Evolutionary conservation across 768 basidiomycete genomes (phyloP).

Genomic region (Phanerochaete carnosa): DNA sequence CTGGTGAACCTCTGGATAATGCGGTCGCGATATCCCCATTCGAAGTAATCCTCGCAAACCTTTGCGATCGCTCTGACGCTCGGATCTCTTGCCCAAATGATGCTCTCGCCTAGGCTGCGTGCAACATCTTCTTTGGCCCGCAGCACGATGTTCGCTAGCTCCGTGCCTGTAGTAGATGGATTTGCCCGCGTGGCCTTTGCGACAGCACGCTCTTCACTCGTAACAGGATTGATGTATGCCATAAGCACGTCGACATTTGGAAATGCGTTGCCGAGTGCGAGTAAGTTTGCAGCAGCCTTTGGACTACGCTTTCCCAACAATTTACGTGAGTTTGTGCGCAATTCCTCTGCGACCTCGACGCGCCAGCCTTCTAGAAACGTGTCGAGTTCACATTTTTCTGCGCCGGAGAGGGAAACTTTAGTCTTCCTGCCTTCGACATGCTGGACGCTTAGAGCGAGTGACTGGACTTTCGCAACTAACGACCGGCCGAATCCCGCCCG

Average conservation of each 20-base stretch:
- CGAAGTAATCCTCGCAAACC: conserved; percentile 84
- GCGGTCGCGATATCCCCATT: conserved; percentile 84
- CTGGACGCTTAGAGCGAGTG: conserved; percentile 23
- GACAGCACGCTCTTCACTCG: conserved; percentile 52
- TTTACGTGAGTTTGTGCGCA: conserved; percentile 65
- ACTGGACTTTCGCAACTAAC: conserved; percentile 37
- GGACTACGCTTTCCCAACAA: conserved; percentile 61
- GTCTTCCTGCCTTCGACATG: background rate
- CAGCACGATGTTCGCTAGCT: background rate
- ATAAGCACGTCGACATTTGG: conserved; percentile 71
- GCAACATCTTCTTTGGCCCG: conserved; percentile 12
- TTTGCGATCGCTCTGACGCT: conserved; percentile 69
- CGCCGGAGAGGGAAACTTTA: conserved; percentile 1
- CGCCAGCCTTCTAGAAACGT: conserved; percentile 65
- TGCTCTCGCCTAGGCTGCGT: conserved; percentile 28
- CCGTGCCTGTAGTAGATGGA: background rate
- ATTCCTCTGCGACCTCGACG: conserved; percentile 54
- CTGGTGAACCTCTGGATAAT: conserved; percentile 84
- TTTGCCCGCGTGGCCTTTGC: conserved; percentile 23
- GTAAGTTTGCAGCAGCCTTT: conserved; percentile 51
- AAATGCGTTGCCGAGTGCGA: conserved; percentile 56
- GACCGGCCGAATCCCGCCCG: conserved; percentile 78
- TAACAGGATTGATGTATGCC: conserved; percentile 77
- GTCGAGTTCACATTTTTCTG: conserved; percentile 34
- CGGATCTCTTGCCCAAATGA: conserved; percentile 54